phyloP scores from a whole-genome alignment of 2,329 filamentous ascomycete species.

The Penicillium thymicola region DNA sequence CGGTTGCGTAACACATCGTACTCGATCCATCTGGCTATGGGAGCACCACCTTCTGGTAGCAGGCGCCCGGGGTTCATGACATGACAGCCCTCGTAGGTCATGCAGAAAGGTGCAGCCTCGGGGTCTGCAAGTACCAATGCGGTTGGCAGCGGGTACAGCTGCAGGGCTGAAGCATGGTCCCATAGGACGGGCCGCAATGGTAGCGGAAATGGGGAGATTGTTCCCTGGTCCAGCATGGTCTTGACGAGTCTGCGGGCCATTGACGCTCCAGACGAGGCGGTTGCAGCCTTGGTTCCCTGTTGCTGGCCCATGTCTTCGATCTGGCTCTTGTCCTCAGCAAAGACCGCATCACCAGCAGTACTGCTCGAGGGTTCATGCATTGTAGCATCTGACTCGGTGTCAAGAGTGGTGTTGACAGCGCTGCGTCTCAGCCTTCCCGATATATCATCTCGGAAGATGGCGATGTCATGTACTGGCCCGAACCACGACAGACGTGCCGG shows the following conservation, averaged over 20 bases:
- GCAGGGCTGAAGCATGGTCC: constrained; percentile 75
- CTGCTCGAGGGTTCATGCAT: constrained; percentile 28
- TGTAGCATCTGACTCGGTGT: constrained; percentile 18
- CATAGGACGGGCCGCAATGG: constrained; percentile 77
- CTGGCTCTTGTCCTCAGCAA: constrained; percentile 32
- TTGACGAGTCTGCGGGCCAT: constrained; percentile 78
- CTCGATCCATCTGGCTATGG: constrained; percentile 79
- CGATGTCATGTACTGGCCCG: constrained; percentile 81
- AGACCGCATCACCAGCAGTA: constrained; percentile 13
- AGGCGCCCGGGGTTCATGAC: constrained; percentile 88
- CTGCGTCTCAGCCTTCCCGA: constrained; percentile 73
- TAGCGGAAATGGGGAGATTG: constrained; percentile 83
- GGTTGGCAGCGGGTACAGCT: constrained; percentile 84
- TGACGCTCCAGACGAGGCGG: constrained; percentile 30
- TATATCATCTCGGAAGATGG: constrained; percentile 84
- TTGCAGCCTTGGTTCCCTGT: constrained; percentile 14
- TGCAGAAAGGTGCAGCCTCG: constrained; percentile 74
- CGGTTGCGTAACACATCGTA: constrained; percentile 66
- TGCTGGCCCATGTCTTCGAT: constrained; percentile 20
- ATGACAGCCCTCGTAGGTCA: constrained; percentile 93
- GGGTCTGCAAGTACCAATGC: constrained; percentile 78
- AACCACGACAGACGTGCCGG: constrained; percentile 80
- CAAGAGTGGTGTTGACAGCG: constrained; percentile 64
- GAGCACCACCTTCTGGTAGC: constrained; percentile 65
- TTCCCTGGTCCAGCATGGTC: constrained; percentile 85